These are phyloP conservation scores for Pestalotiopsis sp. DNA, from an alignment of 2,329 filamentous ascomycete species.

Conservation along the genomic window DNA sequence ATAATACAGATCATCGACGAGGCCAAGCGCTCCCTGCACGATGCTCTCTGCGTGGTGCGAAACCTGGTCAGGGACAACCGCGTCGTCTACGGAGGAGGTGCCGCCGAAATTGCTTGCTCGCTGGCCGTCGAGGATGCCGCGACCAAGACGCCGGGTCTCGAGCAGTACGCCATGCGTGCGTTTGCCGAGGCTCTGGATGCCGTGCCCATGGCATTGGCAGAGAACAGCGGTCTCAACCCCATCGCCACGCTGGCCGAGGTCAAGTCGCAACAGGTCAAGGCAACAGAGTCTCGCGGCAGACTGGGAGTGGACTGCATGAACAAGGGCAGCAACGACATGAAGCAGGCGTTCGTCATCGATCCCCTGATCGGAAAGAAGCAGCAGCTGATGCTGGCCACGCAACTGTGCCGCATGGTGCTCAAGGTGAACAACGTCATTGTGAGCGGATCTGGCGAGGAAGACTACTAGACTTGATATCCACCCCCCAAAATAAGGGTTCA, in stretches of 20 bases:
- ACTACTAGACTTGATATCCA: constrained; percentile 63
- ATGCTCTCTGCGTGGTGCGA: constrained; percentile 95
- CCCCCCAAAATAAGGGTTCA: neutral
- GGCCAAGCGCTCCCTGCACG: constrained; percentile 95
- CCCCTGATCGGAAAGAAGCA: constrained; percentile 97
- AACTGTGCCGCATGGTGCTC: constrained; percentile 96
- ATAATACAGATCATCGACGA: constrained; percentile 89
- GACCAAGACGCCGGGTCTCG: constrained; percentile 91
- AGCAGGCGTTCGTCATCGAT: constrained; percentile 96
- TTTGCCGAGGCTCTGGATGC: constrained; percentile 94
- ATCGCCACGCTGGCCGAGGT: constrained; percentile 94
- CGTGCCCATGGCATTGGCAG: constrained; percentile 91
- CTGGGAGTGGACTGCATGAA: constrained; percentile 98
- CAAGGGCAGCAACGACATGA: constrained; percentile 95
- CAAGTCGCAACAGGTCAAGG: constrained; percentile 96
- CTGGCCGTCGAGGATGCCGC: constrained; percentile 94
- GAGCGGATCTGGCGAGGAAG: constrained; percentile 81
- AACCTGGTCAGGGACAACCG: constrained; percentile 96
- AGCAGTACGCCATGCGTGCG: constrained; percentile 98
- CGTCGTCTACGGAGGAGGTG: constrained; percentile 95
- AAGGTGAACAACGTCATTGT: constrained; percentile 98
- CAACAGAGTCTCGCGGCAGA: constrained; percentile 54
- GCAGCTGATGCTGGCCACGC: constrained; percentile 93
- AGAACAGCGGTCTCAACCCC: constrained; percentile 95
- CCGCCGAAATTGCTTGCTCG: constrained; percentile 96